Evolutionary conservation across 2,329 filamentous ascomycete species (phyloP).

Genomic region (Xylaria sp.): DNA sequence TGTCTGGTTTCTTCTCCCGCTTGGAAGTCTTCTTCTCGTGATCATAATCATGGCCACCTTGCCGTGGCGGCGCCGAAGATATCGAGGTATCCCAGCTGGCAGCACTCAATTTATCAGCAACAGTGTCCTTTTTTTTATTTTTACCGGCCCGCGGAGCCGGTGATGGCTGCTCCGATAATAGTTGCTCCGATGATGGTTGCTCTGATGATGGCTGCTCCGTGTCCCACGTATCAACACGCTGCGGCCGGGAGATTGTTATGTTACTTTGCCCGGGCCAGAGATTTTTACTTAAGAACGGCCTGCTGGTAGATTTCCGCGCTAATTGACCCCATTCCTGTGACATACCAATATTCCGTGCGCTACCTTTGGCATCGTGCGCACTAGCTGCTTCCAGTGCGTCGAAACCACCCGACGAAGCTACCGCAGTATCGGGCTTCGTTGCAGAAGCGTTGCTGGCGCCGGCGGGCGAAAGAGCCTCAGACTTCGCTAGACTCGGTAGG

Average conservation of each 20-base stretch:
- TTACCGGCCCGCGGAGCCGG: not conserved
- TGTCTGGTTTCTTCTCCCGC: constrained; percentile 19
- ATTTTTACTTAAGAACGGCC: not conserved
- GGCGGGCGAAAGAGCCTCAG: constrained; percentile 1
- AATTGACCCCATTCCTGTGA: constrained; percentile 37
- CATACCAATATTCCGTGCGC: not conserved
- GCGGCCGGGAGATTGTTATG: not conserved
- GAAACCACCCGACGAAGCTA: not conserved
- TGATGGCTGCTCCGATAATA: not conserved
- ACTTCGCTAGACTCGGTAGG: constrained; percentile 1
- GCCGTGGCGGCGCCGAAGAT: not conserved
- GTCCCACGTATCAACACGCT: not conserved
- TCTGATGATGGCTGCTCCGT: not conserved
- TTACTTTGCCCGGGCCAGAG: not conserved
- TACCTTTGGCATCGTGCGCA: not conserved
- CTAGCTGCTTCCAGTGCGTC: constrained; percentile 15
- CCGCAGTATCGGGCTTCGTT: not conserved
- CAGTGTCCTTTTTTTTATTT: not conserved
- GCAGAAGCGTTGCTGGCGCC: not conserved
- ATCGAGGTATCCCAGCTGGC: not conserved
- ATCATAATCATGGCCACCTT: constrained; percentile 10
- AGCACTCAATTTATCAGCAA: not conserved
- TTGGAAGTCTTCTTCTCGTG: constrained; percentile 25
- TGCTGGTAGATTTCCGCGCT: constrained; percentile 16
- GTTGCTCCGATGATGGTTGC: not conserved